A percentile compares a stretch with the other conserved stretches of the same genome.
Conservation (phyloP, 345 rosid species). For the Turritis glabra region DNA sequence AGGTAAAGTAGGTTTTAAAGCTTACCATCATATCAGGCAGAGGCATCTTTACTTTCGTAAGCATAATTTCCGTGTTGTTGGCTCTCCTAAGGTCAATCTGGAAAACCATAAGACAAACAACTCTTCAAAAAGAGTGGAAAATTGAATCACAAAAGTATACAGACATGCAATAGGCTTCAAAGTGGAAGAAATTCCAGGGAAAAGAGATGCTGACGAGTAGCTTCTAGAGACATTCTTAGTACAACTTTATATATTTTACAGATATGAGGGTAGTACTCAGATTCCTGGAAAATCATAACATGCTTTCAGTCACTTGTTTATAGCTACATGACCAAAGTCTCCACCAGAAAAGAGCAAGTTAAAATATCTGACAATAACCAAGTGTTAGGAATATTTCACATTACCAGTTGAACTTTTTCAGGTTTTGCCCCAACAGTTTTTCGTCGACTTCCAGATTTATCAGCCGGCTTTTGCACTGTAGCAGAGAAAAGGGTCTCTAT, state of each 20-base stretch:
- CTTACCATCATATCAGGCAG: conserved; percentile 99
- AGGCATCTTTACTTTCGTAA: conserved; percentile 99
- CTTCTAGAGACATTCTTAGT: background rate
- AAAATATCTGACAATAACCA: background rate
- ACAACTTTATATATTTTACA: background rate
- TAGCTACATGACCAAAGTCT: conserved; percentile 21
- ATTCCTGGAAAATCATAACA: conserved; percentile 15
- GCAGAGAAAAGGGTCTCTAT: conserved; percentile 91
- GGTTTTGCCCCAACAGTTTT: conserved; percentile 86
- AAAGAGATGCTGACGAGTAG: background rate
- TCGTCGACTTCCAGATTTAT: conserved; percentile 61
- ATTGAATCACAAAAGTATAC: background rate
- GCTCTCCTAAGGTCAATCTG: conserved; percentile 97
- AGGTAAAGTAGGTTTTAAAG: conserved; percentile 24
- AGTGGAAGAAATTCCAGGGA: conserved; percentile 7
- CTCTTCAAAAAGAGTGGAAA: conserved; percentile 7
- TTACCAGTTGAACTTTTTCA: conserved; percentile 87
- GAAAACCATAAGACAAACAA: conserved; percentile 26
- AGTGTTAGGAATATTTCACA: conserved; percentile 9
- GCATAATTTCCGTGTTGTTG: conserved; percentile 99
- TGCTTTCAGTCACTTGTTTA: conserved; percentile 12
- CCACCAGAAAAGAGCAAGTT: conserved; percentile 17
- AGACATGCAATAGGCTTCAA: conserved; percentile 13
- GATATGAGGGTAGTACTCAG: background rate
- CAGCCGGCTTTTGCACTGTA: conserved; percentile 69